phyloP scores from a whole-genome alignment of 768 basidiomycete genomes.

The Boletellus emodensis region DNA sequence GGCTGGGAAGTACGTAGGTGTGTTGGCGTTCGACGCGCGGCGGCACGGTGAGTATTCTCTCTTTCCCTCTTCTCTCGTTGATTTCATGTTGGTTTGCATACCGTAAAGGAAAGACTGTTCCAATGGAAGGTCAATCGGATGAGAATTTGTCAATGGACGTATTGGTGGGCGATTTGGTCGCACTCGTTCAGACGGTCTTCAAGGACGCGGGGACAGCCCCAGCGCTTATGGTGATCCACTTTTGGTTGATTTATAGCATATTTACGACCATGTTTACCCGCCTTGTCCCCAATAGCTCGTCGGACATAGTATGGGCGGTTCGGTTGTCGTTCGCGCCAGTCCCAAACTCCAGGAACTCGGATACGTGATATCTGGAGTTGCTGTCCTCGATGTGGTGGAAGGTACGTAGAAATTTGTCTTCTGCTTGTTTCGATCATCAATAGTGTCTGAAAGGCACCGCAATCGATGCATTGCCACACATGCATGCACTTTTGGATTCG shows the following conservation, averaged over 20 bases:
- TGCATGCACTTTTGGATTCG: conserved; percentile 82
- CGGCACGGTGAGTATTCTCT: conserved; percentile 67
- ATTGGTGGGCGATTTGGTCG: conserved; percentile 71
- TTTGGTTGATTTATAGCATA: not conserved
- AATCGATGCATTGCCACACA: conserved; percentile 87
- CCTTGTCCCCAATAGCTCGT: conserved; percentile 52
- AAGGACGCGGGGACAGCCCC: conserved; percentile 62
- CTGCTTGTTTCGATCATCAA: not conserved
- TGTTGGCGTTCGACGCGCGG: conserved; percentile 78
- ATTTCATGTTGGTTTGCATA: not conserved
- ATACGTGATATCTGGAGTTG: conserved; percentile 72
- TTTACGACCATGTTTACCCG: not conserved
- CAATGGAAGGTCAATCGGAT: conserved; percentile 19
- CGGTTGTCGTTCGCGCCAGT: conserved; percentile 73
- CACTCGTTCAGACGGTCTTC: conserved; percentile 64
- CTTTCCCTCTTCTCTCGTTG: not conserved
- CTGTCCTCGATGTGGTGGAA: conserved; percentile 87
- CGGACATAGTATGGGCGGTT: conserved; percentile 97
- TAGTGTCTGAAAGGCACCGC: conserved; percentile 63
- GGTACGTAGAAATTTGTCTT: conserved; percentile 41
- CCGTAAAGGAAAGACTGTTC: conserved; percentile 23
- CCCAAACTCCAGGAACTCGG: conserved; percentile 61
- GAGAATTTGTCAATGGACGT: conserved; percentile 60
- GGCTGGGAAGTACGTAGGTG: conserved; percentile 70
- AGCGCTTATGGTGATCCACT: conserved; percentile 55